Conservation (phyloP, 352 stramenopile species). For the Phytophthora cactorum region DNA sequence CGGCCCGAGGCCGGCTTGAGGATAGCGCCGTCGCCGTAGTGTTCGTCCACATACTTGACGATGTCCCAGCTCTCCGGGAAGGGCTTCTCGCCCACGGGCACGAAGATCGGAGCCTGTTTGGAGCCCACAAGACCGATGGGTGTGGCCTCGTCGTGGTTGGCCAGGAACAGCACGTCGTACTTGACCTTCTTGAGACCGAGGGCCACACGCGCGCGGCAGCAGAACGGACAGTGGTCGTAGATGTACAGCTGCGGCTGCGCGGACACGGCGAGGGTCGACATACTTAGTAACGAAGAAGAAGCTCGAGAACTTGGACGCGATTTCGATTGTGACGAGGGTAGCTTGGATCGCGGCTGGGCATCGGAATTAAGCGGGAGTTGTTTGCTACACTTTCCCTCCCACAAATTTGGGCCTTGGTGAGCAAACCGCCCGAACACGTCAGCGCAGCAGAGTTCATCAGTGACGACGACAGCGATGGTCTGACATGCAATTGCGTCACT, state of each 20-base stretch:
- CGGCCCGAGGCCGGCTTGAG: slow-evolving; percentile 41
- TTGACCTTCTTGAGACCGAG: slow-evolving; percentile 55
- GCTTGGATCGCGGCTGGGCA: not conserved
- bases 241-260: slow-evolving; percentile 50
- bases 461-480: not conserved
- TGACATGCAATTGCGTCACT: not conserved
- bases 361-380: not conserved
- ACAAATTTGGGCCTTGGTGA: no score
- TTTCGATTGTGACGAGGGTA: slow-evolving; percentile 14
- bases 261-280: slow-evolving; percentile 1
- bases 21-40: slow-evolving; percentile 45
- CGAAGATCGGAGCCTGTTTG: slow-evolving; percentile 60
- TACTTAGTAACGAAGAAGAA: not conserved
- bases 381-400: no score
- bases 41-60: slow-evolving; percentile 57
- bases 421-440: no score
- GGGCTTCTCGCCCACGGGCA: slow-evolving; percentile 44
- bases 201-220: slow-evolving; percentile 57
- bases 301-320: not conserved
- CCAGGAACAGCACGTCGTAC: slow-evolving; percentile 48
- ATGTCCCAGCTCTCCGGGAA: slow-evolving; percentile 69
- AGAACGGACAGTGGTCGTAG: slow-evolving; percentile 69
- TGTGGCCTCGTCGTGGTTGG: slow-evolving; percentile 60
- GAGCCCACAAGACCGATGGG: slow-evolving; percentile 52
- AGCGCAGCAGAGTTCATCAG: no score